phyloP scores from a whole-genome alignment of 371 early-diverging fungal species.

The Mortierella sp. region DNA sequence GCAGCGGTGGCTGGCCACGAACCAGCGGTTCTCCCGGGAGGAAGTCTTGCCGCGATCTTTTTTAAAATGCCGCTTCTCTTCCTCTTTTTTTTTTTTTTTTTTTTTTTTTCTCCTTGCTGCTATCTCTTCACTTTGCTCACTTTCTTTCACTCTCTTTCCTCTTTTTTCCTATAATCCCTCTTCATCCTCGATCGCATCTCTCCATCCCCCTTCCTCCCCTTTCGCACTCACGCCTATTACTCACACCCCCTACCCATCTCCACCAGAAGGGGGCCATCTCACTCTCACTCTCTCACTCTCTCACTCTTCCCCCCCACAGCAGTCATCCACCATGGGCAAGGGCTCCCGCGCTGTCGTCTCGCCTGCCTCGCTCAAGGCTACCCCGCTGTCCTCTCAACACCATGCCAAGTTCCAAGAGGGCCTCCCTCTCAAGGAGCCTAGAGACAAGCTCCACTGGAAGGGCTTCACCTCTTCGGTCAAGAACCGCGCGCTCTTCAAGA shows the following conservation, averaged over 20 bases:
- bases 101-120: not conserved
- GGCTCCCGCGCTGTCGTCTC: conserved; percentile 51
- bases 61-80: not conserved
- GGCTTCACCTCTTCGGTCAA: conserved; percentile 47
- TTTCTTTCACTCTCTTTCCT: not conserved
- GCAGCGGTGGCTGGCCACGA: no score
- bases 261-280: no score
- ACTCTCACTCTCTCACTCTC: not conserved
- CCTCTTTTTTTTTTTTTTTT: not conserved
- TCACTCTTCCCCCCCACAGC: not conserved
- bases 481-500: conserved; percentile 51
- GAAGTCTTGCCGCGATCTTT: no score
- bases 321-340: conserved; percentile 39
- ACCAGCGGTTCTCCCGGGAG: no score
- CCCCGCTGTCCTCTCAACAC: conserved; percentile 53
- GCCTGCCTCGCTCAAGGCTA: conserved; percentile 49
- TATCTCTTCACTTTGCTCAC: not conserved
- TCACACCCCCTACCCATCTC: conserved; percentile 1
- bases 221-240: not conserved
- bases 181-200: not conserved
- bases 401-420: conserved; percentile 54
- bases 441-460: conserved; percentile 54
- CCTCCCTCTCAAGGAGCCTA: conserved; percentile 50
- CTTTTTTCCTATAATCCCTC: not conserved
- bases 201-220: not conserved